Evolutionary conservation across 2,329 filamentous ascomycete species (phyloP).

Genomic region (Polychaeton citri): DNA sequence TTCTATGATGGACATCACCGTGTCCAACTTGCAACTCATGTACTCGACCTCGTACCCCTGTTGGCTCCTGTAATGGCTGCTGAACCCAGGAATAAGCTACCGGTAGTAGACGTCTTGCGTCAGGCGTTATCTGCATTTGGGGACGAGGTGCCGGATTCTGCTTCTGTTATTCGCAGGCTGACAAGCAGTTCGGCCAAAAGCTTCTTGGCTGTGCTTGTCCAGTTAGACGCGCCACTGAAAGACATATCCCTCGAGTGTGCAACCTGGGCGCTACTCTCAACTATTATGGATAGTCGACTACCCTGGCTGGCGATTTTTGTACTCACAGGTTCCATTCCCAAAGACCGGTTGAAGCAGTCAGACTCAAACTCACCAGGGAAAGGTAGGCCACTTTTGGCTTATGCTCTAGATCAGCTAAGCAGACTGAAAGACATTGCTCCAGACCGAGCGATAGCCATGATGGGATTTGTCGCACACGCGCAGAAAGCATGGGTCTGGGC

Average conservation of each 20-base stretch:
- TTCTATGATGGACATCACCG: neutral
- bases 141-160: conserved; percentile 54
- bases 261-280: conserved; percentile 77
- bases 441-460: conserved; percentile 57
- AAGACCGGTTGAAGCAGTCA: conserved; percentile 53
- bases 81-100: conserved; percentile 50
- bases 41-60: conserved; percentile 69
- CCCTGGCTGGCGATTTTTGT: conserved; percentile 94
- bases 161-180: conserved; percentile 85
- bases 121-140: conserved; percentile 59
- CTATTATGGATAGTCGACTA: conserved; percentile 76
- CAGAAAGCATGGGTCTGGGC: conserved; percentile 97
- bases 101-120: conserved; percentile 57
- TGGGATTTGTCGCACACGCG: conserved; percentile 76
- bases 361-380: conserved; percentile 38
- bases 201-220: conserved; percentile 66
- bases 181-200: conserved; percentile 70
- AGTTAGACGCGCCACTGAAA: conserved; percentile 62
- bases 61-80: conserved; percentile 64
- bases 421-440: conserved; percentile 49
- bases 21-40: conserved; percentile 34
- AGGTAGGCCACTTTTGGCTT: conserved; percentile 56
- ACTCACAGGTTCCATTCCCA: conserved; percentile 74
- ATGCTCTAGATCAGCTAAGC: conserved; percentile 58
- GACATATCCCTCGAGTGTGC: conserved; percentile 50